These are phyloP conservation scores for Cucumis hystrix DNA, from an alignment of 306 rosid species.

Conservation along the genomic window DNA sequence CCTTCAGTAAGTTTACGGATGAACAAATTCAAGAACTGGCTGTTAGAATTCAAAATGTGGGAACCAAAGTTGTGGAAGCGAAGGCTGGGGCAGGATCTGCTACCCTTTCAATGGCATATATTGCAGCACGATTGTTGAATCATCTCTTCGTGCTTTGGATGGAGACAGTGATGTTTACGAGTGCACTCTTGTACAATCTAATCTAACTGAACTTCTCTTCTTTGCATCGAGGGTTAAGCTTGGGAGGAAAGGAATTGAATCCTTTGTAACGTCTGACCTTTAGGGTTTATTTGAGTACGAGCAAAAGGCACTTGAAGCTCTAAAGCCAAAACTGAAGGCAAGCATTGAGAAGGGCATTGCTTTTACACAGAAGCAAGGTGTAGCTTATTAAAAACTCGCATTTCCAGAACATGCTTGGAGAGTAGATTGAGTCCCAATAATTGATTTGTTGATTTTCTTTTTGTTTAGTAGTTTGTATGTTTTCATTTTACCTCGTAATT, in stretches of 20 bases:
- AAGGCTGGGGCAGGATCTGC: conserved; percentile 99
- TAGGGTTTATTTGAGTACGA: conserved; percentile 84
- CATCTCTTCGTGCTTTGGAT: conserved; percentile 85
- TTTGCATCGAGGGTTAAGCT: conserved; percentile 94
- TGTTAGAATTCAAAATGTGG: conserved; percentile 85
- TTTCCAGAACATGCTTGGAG: not conserved
- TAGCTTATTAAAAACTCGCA: conserved; percentile 23
- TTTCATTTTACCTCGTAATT: not conserved
- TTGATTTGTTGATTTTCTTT: not conserved
- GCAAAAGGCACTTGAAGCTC: conserved; percentile 83
- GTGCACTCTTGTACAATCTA: conserved; percentile 69
- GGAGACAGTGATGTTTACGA: too few species aligned
- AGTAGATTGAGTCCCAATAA: not conserved
- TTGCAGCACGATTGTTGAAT: conserved; percentile 95
- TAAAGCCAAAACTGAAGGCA: conserved; percentile 76
- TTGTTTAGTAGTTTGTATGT: not conserved
- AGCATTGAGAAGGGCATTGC: conserved; percentile 94
- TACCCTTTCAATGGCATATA: conserved; percentile 96
- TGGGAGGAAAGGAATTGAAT: conserved; percentile 82
- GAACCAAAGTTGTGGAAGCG: conserved; percentile 97
- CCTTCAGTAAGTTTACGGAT: conserved; percentile 60
- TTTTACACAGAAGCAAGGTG: conserved; percentile 67
- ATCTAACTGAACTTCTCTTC: conserved; percentile 79
- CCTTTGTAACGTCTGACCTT: conserved; percentile 66
- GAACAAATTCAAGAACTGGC: conserved; percentile 70